Conservation (phyloP, 2,329 filamentous ascomycete species). For the Fusarium agapanthi region DNA sequence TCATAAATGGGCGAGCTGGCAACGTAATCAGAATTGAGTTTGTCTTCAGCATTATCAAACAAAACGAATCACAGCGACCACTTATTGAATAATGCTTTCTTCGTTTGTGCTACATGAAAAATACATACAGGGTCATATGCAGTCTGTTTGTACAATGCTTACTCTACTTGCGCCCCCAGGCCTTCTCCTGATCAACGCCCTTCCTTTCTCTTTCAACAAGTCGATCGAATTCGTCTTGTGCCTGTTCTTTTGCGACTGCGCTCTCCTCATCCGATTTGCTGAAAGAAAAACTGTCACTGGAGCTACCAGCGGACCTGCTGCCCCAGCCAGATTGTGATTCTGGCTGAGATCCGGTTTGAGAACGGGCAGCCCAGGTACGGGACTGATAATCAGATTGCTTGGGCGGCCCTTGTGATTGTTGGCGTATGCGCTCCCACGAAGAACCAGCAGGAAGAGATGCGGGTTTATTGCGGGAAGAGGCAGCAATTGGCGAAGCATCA, state of each 20-base stretch:
- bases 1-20: constrained; percentile 7
- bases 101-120: constrained; percentile 1
- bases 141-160: background rate
- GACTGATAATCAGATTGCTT: constrained; percentile 28
- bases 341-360: constrained; percentile 13
- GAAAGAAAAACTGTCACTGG: constrained; percentile 47
- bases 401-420: constrained; percentile 38
- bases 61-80: background rate
- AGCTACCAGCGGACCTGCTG: constrained; percentile 40
- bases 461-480: constrained; percentile 40
- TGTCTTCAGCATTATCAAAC: background rate
- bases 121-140: constrained; percentile 1
- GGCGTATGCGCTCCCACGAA: constrained; percentile 57
- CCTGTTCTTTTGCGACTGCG: constrained; percentile 52
- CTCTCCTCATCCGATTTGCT: constrained; percentile 50
- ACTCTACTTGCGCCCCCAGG: constrained; percentile 36
- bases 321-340: constrained; percentile 38
- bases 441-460: constrained; percentile 41
- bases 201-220: constrained; percentile 57
- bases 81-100: background rate
- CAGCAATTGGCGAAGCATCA: constrained; percentile 56
- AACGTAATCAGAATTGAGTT: constrained; percentile 10
- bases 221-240: constrained; percentile 61
- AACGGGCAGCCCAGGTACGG: constrained; percentile 22
- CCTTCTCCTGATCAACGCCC: constrained; percentile 42